Base-by-base conservation (phyloP, 768 basidiomycete species). In the Gloeostereum incarnatum region DNA sequence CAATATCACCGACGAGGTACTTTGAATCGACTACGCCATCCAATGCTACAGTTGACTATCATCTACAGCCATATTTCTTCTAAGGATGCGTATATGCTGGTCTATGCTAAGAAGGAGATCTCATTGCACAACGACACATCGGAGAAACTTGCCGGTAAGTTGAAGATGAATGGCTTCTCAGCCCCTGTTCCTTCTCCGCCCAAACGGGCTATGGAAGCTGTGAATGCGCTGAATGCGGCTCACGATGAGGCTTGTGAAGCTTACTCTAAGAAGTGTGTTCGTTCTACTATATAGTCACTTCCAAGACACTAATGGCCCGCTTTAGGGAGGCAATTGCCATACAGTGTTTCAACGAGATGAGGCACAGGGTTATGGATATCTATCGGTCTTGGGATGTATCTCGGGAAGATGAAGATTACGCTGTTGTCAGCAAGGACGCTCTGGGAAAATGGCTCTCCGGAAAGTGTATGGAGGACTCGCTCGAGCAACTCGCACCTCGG, bases 11-110 rank as follows among this genome's bases (percentile, higher is more conserved):
- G 26, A 10, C 32, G 21, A 25, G 33, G 39, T 35, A 20, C 21
- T 35, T n/a, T 18, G 23, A 6, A 33, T 17, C 18, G 3, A 33
- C 31, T 5, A 38, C 37, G 17, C 29, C 23, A 21, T 34, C 3
- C 19, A 34, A 14, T 44, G 48, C 40, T 39, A n/a, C n/a, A n/a
- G n/a, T n/a, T n/a, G n/a, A n/a, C n/a, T n/a, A n/a, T n/a, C n/a
- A n/a, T 38, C 17, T 43, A 37, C 48, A 74, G 70, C 43, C 62
- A 67, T 26, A 68, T 84, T 45, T 66, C 73, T 2, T 91, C 90
- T 2, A 84, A 74, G 58, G 90, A 96, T 49, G 90, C 89, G 5
- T 96, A 98, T 59, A 94, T 97, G 91, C 70, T 97, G 22, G 80
- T 98, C 38, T 98, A 97, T 57, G 71, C 75, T 25, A 73, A 76